Evolutionary conservation across 768 basidiomycete genomes (phyloP), one percentile per base, ranked within the genome.

Genomic region (Naganishia onofrii): DNA sequence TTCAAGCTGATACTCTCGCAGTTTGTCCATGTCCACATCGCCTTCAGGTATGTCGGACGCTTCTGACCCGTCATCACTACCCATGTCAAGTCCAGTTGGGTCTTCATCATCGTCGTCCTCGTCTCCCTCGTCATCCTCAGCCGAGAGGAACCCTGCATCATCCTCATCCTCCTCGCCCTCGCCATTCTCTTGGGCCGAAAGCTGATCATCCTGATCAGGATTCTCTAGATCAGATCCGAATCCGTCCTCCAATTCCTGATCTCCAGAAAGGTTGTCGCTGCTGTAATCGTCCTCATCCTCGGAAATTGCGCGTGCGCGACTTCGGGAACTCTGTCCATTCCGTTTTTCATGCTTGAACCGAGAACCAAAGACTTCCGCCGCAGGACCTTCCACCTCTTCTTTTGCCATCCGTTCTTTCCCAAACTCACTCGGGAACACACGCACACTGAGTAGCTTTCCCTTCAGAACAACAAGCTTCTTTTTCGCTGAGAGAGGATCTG

Each of bases 341-440:
- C 66, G 60, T 26, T 32, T 36, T 21, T 65, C 69, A 55, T 26
- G 48, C 48, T 42, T 17, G 36, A 48, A 70, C 42, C 63, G 72
- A 71, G 26, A 15, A 65, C 70, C 42, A 80, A 97, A 97, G 13
- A 96, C 84, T 58, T 92, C 91, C 0, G 84, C 76, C 0, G 93
- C 94, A 0, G 95, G 96, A 0, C 96, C 96, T 78, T 95, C 91
- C 71, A 83, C 85, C 75, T 96, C 93, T 80, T 98, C 96, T 54
- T 84, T 85, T 51, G 86, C 88, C 86, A 98, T 86, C 48, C 93
- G 84, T 78, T 88, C 87, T 78, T 90, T 91, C 15, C 95, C 95
- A 80, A 97, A 98, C 75, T 93, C 87, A 74, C 90, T 92, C n/a
- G 92, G 92, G 77, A 93, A 97, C 21, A 98, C 86, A 46, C 87